Evolutionary conservation across 805 yeast genomes (phyloP).

Genomic region (Nakazawaea ishiwadae): DNA sequence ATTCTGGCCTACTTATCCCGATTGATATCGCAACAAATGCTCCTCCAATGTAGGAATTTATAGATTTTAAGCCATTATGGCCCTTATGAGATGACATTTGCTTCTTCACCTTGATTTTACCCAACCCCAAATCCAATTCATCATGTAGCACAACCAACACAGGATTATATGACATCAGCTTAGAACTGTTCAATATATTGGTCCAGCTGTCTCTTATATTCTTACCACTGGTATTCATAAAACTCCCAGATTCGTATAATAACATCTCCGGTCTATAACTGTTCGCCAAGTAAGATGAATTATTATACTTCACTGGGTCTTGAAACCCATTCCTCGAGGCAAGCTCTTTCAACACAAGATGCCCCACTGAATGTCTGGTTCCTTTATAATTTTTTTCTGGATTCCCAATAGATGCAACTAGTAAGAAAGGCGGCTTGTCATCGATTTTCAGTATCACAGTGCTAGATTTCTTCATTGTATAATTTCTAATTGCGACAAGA

Average conservation of each 20-base stretch:
- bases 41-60: slow-evolving; percentile 42
- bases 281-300: slow-evolving; percentile 18
- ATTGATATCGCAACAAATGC: slow-evolving; percentile 62
- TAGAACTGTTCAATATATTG: slow-evolving; percentile 24
- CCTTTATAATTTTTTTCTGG: slow-evolving; percentile 58
- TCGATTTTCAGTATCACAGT: neutral
- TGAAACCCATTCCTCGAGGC: slow-evolving; percentile 17
- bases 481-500: too few relatives aligned
- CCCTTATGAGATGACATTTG: slow-evolving; percentile 68
- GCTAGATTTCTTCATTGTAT: slow-evolving; percentile 2
- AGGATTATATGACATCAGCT: slow-evolving; percentile 25
- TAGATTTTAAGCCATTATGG: slow-evolving; percentile 75
- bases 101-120: slow-evolving; percentile 57
- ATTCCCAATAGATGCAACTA: slow-evolving; percentile 64
- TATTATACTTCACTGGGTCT: slow-evolving; percentile 17
- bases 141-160: slow-evolving; percentile 67
- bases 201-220: slow-evolving; percentile 47
- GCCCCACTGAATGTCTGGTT: slow-evolving; percentile 82
- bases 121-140: slow-evolving; percentile 64
- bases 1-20: slow-evolving; percentile 70
- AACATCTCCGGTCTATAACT: slow-evolving; percentile 27
- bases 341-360: slow-evolving; percentile 38
- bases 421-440: slow-evolving; percentile 20
- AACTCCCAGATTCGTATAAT: slow-evolving; percentile 48
- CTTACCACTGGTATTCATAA: slow-evolving; percentile 72